Conservation (phyloP, 139 green algal genomes). For the Coelastrella sp. region DNA sequence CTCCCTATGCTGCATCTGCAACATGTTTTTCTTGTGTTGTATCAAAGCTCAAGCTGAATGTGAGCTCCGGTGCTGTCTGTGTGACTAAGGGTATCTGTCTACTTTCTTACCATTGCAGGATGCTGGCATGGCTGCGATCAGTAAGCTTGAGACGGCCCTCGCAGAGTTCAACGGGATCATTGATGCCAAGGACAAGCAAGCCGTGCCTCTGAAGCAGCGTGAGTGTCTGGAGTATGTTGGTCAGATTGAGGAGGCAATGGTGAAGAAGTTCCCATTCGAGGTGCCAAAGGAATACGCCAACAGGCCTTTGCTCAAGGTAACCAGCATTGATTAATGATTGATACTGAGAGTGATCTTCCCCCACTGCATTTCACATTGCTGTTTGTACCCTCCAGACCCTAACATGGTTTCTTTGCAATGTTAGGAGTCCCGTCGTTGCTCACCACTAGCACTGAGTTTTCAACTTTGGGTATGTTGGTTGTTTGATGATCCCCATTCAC, state of each 20-base stretch:
- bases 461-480: no score
- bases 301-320: conserved; percentile 92
- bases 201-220: conserved; percentile 84
- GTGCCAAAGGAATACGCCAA: conserved; percentile 90
- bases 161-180: conserved; percentile 80
- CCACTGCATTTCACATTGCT: no score
- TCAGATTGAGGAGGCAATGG: conserved; percentile 94
- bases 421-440: no score
- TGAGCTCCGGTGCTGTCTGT: neutral
- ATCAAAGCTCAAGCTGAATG: no score
- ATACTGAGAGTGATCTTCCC: no score
- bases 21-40: no score
- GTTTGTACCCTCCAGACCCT: no score
- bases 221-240: conserved; percentile 87
- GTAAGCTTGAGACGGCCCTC: conserved; percentile 63
- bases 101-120: conserved; percentile 49
- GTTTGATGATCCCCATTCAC: no score
- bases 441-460: no score
- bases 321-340: neutral
- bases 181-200: conserved; percentile 87
- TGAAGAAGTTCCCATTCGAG: conserved; percentile 92
- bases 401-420: no score
- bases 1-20: no score
- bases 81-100: neutral
- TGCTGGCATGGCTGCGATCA: conserved; percentile 56